Conservation (phyloP, 768 basidiomycete genomes). For the Trametes gibbosa region DNA sequence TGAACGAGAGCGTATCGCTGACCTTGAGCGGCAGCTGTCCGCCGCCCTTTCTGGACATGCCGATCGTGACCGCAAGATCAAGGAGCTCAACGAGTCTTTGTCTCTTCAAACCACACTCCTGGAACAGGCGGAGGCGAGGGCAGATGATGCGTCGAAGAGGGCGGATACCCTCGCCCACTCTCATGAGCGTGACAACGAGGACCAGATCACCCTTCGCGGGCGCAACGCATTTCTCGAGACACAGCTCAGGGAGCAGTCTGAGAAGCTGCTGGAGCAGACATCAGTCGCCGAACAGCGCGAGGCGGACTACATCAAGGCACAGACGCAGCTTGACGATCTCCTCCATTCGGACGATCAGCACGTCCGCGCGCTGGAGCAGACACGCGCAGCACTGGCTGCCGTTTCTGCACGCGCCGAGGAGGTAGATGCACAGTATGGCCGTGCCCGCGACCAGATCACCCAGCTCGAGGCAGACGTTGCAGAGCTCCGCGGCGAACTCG, state of each 20-base stretch:
- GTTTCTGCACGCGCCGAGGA: conserved; percentile 78
- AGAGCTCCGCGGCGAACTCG: conserved; percentile 79
- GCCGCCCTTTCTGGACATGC: conserved; percentile 60
- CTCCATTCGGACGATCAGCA: conserved; percentile 75
- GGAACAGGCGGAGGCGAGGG: conserved; percentile 77
- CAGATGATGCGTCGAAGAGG: conserved; percentile 69
- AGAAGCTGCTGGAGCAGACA: conserved; percentile 68
- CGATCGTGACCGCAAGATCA: conserved; percentile 65
- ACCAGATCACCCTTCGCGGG: conserved; percentile 69
- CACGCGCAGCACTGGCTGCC: conserved; percentile 70
- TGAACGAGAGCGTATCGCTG: conserved; percentile 73
- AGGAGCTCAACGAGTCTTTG: conserved; percentile 70
- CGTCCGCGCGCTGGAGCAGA: conserved; percentile 83
- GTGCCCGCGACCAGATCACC: conserved; percentile 63
- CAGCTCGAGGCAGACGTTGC: conserved; percentile 75
- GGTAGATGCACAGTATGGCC: conserved; percentile 69
- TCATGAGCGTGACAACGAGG: conserved; percentile 59
- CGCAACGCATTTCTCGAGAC: conserved; percentile 57
- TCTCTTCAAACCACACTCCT: conserved; percentile 73
- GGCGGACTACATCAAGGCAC: conserved; percentile 66
- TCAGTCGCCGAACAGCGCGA: conserved; percentile 76
- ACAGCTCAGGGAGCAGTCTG: conserved; percentile 71
- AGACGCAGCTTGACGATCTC: conserved; percentile 71
- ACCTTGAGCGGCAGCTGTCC: conserved; percentile 72
- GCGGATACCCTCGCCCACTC: conserved; percentile 71